Conservation (phyloP, 2,329 filamentous ascomycete species). For the Fusarium anguioides region DNA sequence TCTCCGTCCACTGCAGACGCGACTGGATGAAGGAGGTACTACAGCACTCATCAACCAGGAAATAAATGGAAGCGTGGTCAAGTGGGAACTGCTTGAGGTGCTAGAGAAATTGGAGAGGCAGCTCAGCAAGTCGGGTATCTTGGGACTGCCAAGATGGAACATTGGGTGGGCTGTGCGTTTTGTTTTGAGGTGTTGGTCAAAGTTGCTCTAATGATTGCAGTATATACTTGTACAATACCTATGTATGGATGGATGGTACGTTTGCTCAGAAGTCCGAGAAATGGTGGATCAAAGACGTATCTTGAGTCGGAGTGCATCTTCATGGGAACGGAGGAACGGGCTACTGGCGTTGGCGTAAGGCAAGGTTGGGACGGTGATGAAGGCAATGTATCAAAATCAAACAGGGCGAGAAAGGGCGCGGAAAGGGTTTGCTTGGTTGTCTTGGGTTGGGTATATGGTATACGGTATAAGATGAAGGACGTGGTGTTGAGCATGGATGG, state of each 20-base stretch:
- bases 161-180: slow-evolving; percentile 21
- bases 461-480: slow-evolving; percentile 22
- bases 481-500: slow-evolving; percentile 15
- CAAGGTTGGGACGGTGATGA: slow-evolving; percentile 38
- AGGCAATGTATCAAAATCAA: slow-evolving; percentile 44
- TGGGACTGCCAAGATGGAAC: slow-evolving; percentile 6
- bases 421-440: slow-evolving; percentile 36
- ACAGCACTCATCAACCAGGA: slow-evolving; percentile 28
- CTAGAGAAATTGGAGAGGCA: neutral
- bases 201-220: slow-evolving; percentile 29
- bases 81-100: neutral
- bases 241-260: slow-evolving; percentile 9
- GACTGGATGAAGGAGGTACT: slow-evolving; percentile 45
- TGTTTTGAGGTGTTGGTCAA: slow-evolving; percentile 17
- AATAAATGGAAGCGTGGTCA: slow-evolving; percentile 4
- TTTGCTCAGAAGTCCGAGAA: slow-evolving; percentile 3
- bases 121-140: neutral
- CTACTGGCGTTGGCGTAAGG: slow-evolving; percentile 44
- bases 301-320: slow-evolving; percentile 29
- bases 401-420: slow-evolving; percentile 33
- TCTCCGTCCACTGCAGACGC: slow-evolving; percentile 51
- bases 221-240: slow-evolving; percentile 46
- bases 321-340: slow-evolving; percentile 23
- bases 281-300: slow-evolving; percentile 17
- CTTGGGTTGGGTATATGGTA: slow-evolving; percentile 41